Percentiles rank a stretch among this genome's conserved stretches.
Conservation (phyloP, 768 basidiomycete species). For the Suillus plorans region DNA sequence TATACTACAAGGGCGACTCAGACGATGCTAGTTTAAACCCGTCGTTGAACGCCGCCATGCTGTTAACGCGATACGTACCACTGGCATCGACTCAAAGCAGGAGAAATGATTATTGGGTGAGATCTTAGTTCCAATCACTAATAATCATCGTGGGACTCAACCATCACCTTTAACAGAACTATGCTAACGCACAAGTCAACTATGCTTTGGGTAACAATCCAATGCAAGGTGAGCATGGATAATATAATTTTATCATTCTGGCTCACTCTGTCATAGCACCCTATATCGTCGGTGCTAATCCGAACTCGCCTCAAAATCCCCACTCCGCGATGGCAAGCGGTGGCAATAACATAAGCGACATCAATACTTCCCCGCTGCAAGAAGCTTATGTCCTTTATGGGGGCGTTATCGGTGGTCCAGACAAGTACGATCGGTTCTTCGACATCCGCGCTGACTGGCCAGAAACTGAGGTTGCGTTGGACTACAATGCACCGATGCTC, state of each 20-base stretch:
- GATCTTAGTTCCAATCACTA: slow-evolving; percentile 9
- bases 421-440: slow-evolving; percentile 71
- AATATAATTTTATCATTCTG: not conserved
- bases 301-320: slow-evolving; percentile 88
- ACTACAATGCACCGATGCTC: slow-evolving; percentile 90
- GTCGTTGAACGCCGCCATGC: slow-evolving; percentile 84
- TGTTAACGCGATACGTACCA: slow-evolving; percentile 73
- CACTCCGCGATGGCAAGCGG: slow-evolving; percentile 90
- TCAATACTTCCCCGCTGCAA: slow-evolving; percentile 69
- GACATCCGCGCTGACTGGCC: slow-evolving; percentile 91
- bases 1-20: slow-evolving; percentile 85
- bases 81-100: slow-evolving; percentile 64
- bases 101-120: slow-evolving; percentile 59
- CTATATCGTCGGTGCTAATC: slow-evolving; percentile 87
- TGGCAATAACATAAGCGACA: slow-evolving; percentile 63
- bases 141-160: not conserved
- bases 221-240: slow-evolving; percentile 63
- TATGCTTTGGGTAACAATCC: slow-evolving; percentile 89
- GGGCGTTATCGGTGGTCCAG: slow-evolving; percentile 86
- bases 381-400: slow-evolving; percentile 84
- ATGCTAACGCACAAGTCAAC: slow-evolving; percentile 74
- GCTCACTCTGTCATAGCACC: slow-evolving; percentile 13
- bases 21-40: slow-evolving; percentile 80
- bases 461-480: slow-evolving; percentile 85
- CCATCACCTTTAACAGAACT: slow-evolving; percentile 44